Conservation (phyloP, 352 stramenopile genomes). For the Globisporangium nagaii region DNA sequence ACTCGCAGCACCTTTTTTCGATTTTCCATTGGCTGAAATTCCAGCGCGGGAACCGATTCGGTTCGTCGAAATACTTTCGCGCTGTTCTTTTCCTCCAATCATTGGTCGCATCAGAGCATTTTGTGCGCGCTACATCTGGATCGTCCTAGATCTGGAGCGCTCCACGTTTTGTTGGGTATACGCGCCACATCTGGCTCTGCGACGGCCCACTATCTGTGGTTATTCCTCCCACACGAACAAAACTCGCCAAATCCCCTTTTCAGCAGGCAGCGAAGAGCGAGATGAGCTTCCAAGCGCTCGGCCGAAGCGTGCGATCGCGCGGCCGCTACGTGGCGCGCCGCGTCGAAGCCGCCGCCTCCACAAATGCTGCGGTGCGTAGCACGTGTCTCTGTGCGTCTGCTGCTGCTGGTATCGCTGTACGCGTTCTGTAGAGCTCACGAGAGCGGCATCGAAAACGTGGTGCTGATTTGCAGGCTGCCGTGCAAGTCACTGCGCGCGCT, state of each 20-base stretch:
- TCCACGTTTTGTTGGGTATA: constrained; percentile 1
- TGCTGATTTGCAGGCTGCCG: not conserved
- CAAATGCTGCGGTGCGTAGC: constrained; percentile 11
- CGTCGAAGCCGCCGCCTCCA: constrained; percentile 1
- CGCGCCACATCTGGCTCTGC: constrained; percentile 2
- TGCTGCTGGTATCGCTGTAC: not conserved
- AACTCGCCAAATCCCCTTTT: constrained; percentile 9
- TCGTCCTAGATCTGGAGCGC: too few species aligned
- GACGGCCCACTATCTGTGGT: constrained; percentile 1
- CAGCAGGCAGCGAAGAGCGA: not conserved
- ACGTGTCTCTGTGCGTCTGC: not conserved
- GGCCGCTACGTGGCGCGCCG: constrained; percentile 26
- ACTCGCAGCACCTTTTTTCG: too few species aligned
- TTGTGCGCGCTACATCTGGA: too few species aligned
- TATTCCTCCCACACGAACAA: not conserved
- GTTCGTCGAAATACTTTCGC: too few species aligned
- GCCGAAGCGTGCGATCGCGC: constrained; percentile 29
- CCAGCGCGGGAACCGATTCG: too few species aligned
- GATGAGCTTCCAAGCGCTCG: constrained; percentile 56
- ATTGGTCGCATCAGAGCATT: too few species aligned
- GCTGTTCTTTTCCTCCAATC: too few species aligned
- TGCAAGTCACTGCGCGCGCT: constrained; percentile 8
- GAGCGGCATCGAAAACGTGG: not conserved
- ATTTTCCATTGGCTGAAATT: too few species aligned
- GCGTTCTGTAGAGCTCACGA: not conserved